Base-by-base conservation (phyloP, 176 grass and related monocot species). In the Alloteropsis semialata region DNA sequence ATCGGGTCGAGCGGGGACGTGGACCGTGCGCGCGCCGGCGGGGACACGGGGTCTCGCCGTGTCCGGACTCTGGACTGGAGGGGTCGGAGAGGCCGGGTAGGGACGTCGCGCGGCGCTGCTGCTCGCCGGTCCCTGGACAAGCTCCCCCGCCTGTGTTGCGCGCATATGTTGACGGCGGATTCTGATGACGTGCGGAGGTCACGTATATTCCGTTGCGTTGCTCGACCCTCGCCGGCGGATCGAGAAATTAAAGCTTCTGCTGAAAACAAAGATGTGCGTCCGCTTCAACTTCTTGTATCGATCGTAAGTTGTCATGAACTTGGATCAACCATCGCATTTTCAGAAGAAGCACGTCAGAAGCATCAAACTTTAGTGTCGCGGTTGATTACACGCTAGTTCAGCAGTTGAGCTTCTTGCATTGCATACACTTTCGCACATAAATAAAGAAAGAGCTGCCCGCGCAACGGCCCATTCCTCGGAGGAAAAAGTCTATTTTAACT, bases 11-110 rank as follows among this genome's bases (percentile, higher is more conserved):
- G 71, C 6, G 10, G 63, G 10, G 51, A 76, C 12, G 65, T 68
- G 60, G 81, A 83, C 74, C 80, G 64, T 67, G 51, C 42, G 25
- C 15, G 4, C 33, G 45, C 45, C 76, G 16, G 5, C 44, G 76
- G 80, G 64, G 33, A 84, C 65, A 83, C 4, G 33, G 54, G 72
- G 33, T 4, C 19, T 65, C 57, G 18, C 72, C 22, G 86, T 87
- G 64, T 51, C 30, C 54, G 27, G n/a, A n/a, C n/a, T n/a, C n/a
- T n/a, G n/a, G n/a, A n/a, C n/a, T n/a, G 37, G 54, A 6, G 53
- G 2, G 41, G 9, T 65, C 19, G 72, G 72, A 8, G 72, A 74
- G n/a, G n/a, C n/a, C n/a, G 6, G 21, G 19, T 15, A 48, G 77
- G 49, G 69, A 57, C 78, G 2, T 10, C 19, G 42, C 44, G 42